phyloP scores from a whole-genome alignment of 495 filamentous ascomycete species.

The Jackrogersella multiformis region DNA sequence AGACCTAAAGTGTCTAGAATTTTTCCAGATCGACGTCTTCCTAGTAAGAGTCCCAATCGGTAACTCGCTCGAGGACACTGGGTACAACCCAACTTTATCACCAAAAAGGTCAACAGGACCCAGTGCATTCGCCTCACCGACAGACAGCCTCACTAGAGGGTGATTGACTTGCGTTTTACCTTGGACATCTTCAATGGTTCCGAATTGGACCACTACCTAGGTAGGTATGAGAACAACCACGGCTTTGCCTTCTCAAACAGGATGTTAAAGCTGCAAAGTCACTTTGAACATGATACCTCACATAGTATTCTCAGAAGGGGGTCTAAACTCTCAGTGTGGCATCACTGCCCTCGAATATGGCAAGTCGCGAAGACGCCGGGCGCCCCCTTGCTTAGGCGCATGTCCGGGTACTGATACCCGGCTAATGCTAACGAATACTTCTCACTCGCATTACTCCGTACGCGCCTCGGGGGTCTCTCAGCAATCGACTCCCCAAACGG shows the following conservation, averaged over 20 bases:
- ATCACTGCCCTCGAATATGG: constrained; percentile 30
- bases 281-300: constrained; percentile 30
- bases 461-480: constrained; percentile 22
- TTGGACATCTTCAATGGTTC: constrained; percentile 14
- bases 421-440: constrained; percentile 27
- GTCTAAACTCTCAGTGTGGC: constrained; percentile 6
- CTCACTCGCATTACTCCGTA: neutral
- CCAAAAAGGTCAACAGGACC: constrained; percentile 1
- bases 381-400: constrained; percentile 18
- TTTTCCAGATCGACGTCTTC: constrained; percentile 40
- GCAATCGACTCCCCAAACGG: constrained; percentile 13
- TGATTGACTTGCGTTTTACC: constrained; percentile 17
- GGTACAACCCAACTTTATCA: constrained; percentile 27
- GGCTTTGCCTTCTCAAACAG: constrained; percentile 33
- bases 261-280: constrained; percentile 22
- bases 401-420: constrained; percentile 28
- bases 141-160: constrained; percentile 13
- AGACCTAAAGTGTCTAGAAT: constrained; percentile 41
- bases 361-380: constrained; percentile 21
- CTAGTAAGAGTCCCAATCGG: constrained; percentile 18
- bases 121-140: constrained; percentile 14
- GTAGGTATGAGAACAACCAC: neutral
- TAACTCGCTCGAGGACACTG: constrained; percentile 17
- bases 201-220: constrained; percentile 2
- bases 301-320: constrained; percentile 34